phyloP scores from a whole-genome alignment of 1,139 yeast species.

The Schwanniomyces etchellsii region DNA sequence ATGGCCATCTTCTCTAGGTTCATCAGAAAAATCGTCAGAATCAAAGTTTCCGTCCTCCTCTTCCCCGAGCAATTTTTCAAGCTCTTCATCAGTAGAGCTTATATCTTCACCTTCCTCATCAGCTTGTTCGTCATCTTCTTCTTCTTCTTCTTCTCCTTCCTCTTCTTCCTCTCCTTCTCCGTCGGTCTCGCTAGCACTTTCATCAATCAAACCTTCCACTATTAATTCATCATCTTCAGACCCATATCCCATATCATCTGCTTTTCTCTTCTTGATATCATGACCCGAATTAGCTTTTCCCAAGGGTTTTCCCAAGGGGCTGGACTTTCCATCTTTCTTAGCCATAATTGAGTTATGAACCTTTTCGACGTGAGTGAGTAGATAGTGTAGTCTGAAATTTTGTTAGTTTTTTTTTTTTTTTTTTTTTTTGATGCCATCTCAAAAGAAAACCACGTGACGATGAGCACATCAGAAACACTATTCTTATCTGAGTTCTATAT shows the following conservation, averaged over 20 bases:
- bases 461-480: neutral
- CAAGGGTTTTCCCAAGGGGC: neutral
- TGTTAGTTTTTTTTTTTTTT: slow-evolving; percentile 1
- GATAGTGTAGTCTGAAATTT: too few relatives aligned
- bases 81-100: slow-evolving; percentile 25
- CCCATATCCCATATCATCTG: slow-evolving; percentile 13
- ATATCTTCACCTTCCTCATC: slow-evolving; percentile 16
- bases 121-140: slow-evolving; percentile 20
- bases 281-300: neutral
- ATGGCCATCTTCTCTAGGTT: slow-evolving; percentile 41
- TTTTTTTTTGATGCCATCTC: neutral
- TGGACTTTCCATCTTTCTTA: too few relatives aligned
- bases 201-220: slow-evolving; percentile 24
- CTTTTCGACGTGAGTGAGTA: too few relatives aligned
- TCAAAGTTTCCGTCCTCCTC: slow-evolving; percentile 36
- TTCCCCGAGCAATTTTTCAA: slow-evolving; percentile 52
- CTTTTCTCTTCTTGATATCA: slow-evolving; percentile 5
- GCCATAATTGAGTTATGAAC: too few relatives aligned
- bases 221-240: slow-evolving; percentile 20
- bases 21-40: slow-evolving; percentile 43
- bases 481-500: slow-evolving; percentile 12
- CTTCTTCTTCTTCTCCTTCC: slow-evolving; percentile 8
- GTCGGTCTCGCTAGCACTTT: slow-evolving; percentile 18
- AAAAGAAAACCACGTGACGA: neutral
- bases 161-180: slow-evolving; percentile 6